Percentiles rank a stretch among this genome's conserved stretches.
Evolutionary conservation across 2,329 filamentous ascomycete genomes (phyloP).

Genomic region (Colletotrichum destructivum): DNA sequence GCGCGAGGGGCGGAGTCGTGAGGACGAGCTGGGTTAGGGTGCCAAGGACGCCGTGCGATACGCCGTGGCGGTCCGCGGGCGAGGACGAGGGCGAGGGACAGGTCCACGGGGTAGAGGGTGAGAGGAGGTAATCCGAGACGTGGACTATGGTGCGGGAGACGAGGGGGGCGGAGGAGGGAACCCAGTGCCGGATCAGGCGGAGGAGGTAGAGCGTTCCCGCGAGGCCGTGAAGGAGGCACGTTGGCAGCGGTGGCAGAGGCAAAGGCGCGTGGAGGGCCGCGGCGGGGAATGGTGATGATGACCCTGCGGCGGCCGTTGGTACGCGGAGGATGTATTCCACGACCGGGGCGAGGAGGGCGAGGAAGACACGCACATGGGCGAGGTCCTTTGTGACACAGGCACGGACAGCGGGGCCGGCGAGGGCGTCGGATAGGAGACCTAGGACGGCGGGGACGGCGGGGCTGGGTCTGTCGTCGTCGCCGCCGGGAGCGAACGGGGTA

Average conservation of each 20-base stretch:
- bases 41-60: slow-evolving; percentile 77
- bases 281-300: neutral
- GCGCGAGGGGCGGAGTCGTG: slow-evolving; percentile 68
- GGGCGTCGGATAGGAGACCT: slow-evolving; percentile 65
- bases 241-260: slow-evolving; percentile 57
- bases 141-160: slow-evolving; percentile 69
- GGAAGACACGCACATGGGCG: slow-evolving; percentile 56
- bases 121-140: slow-evolving; percentile 73
- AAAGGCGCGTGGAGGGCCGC: neutral
- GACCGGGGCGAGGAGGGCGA: slow-evolving; percentile 56
- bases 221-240: slow-evolving; percentile 78
- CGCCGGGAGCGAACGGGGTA: neutral
- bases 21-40: slow-evolving; percentile 79
- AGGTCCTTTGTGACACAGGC: slow-evolving; percentile 59
- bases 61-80: slow-evolving; percentile 63
- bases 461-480: slow-evolving; percentile 46
- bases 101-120: slow-evolving; percentile 37
- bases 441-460: slow-evolving; percentile 50
- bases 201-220: slow-evolving; percentile 79
- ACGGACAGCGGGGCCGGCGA: slow-evolving; percentile 62
- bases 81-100: slow-evolving; percentile 5
- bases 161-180: slow-evolving; percentile 63
- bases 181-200: slow-evolving; percentile 72
- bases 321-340: slow-evolving; percentile 47
- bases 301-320: slow-evolving; percentile 34